Conservation (phyloP, 176 grass and related monocot genomes). For the Chloris gayana region DNA sequence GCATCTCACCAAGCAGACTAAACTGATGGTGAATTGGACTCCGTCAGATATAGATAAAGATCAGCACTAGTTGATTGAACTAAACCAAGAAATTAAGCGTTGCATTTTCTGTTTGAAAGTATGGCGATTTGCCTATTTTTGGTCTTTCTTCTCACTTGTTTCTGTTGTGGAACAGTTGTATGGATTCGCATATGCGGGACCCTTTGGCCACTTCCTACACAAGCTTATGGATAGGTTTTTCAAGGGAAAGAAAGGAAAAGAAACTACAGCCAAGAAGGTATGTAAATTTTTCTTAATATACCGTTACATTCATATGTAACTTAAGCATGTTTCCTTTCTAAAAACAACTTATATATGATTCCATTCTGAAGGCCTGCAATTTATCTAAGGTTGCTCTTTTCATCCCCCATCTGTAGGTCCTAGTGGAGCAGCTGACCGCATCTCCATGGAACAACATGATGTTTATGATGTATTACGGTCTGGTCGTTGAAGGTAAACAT, state of each 20-base stretch:
- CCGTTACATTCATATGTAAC: background rate
- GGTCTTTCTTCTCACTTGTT: background rate
- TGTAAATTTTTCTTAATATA: constrained; percentile 24
- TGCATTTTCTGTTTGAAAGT: too few relatives aligned
- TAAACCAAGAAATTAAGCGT: too few relatives aligned
- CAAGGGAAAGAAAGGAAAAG: constrained; percentile 85
- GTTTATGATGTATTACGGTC: constrained; percentile 83
- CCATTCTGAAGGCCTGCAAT: too few relatives aligned
- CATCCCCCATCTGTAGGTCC: constrained; percentile 41
- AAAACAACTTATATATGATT: too few relatives aligned
- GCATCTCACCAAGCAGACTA: background rate
- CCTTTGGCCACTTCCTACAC: constrained; percentile 86
- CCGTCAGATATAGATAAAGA: too few relatives aligned
- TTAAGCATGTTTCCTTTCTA: background rate
- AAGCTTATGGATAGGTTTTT: constrained; percentile 90
- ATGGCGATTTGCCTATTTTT: too few relatives aligned
- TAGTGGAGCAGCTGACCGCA: constrained; percentile 72
- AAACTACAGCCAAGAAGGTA: constrained; percentile 87
- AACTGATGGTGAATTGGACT: too few relatives aligned
- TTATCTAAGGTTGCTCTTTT: too few relatives aligned
- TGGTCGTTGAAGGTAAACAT: constrained; percentile 66
- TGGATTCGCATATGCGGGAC: constrained; percentile 79
- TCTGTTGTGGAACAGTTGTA: constrained; percentile 55
- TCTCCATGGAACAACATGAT: constrained; percentile 88
- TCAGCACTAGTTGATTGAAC: too few relatives aligned